phyloP scores from a whole-genome alignment of 805 yeast genomes.

The Ogataea parapolymorpha region DNA sequence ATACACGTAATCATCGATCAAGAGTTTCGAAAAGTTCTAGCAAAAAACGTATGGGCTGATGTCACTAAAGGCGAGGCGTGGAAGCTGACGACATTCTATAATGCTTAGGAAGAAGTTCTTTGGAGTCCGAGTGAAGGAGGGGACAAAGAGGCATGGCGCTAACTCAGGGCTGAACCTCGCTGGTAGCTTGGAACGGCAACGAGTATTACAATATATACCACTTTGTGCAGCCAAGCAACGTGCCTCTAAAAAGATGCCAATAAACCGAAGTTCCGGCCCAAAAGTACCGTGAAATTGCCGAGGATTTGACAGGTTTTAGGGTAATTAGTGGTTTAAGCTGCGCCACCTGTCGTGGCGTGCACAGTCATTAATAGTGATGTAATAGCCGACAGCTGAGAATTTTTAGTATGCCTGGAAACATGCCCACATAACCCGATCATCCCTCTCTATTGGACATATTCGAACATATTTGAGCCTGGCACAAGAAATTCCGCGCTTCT shows the following conservation, averaged over 20 bases:
- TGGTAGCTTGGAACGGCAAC: too few species aligned
- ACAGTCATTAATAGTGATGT: constrained; percentile 1
- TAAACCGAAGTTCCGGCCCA: not conserved
- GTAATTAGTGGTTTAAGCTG: not conserved
- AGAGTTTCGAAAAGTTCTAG: not conserved
- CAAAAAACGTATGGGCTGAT: not conserved
- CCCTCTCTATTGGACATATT: not conserved
- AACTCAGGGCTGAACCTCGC: too few species aligned
- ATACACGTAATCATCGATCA: not conserved
- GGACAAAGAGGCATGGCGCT: too few species aligned
- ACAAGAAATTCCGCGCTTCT: not conserved
- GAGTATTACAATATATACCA: too few species aligned
- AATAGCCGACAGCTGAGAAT: constrained; percentile 1
- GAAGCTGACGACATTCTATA: not conserved
- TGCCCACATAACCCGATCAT: constrained; percentile 1
- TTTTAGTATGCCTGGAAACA: not conserved
- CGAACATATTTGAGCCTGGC: not conserved
- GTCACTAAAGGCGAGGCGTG: not conserved
- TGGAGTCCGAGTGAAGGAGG: too few species aligned
- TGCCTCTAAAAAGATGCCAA: too few species aligned
- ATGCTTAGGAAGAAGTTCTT: not conserved
- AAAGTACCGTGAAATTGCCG: not conserved
- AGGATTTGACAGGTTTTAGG: not conserved
- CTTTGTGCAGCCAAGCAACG: too few species aligned
- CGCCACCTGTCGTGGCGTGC: constrained; percentile 6